A percentile compares a stretch with the other conserved stretches of the same genome.
Conservation (phyloP, 768 basidiomycete species). For the Mrakia frigida region DNA sequence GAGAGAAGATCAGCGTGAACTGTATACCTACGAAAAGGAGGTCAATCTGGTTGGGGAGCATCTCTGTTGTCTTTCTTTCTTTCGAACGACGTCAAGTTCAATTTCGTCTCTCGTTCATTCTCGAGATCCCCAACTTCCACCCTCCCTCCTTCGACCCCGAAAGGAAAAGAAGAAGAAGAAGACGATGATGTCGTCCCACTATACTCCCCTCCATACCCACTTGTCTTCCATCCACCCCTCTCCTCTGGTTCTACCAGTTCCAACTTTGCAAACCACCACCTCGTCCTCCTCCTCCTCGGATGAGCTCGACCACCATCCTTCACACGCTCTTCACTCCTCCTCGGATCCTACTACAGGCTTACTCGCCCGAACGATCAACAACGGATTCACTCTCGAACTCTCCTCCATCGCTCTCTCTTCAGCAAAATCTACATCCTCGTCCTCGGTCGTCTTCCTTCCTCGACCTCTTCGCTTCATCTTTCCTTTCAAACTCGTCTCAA, state of each 20-base stretch:
- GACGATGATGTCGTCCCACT: not conserved
- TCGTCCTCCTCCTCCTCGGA: not conserved
- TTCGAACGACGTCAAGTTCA: no score
- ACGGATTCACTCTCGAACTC: conserved; percentile 68
- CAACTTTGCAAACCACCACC: not conserved
- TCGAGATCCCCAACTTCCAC: not conserved
- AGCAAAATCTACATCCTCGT: not conserved
- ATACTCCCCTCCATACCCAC: conserved; percentile 16
- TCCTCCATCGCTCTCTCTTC: conserved; percentile 51
- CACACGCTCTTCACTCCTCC: conserved; percentile 8
- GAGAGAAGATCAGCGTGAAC: no score
- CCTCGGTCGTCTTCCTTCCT: conserved; percentile 50
- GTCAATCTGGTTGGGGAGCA: no score
- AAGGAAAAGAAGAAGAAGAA: not conserved
- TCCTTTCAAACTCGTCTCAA: conserved; percentile 60
- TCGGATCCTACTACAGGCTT: conserved; percentile 39
- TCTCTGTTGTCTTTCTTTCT: no score
- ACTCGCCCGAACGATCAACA: conserved; percentile 68
- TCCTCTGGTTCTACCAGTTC: conserved; percentile 1
- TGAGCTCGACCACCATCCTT: conserved; percentile 2
- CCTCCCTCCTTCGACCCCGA: not conserved
- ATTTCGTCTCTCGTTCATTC: not conserved
- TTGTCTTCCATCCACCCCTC: not conserved
- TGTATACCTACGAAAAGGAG: no score
- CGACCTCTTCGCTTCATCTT: conserved; percentile 72